A percentile compares a stretch with the other conserved stretches of the same genome.
phyloP scores from a whole-genome alignment of 441 rosid genomes.

The Dalechampia spathulata region DNA sequence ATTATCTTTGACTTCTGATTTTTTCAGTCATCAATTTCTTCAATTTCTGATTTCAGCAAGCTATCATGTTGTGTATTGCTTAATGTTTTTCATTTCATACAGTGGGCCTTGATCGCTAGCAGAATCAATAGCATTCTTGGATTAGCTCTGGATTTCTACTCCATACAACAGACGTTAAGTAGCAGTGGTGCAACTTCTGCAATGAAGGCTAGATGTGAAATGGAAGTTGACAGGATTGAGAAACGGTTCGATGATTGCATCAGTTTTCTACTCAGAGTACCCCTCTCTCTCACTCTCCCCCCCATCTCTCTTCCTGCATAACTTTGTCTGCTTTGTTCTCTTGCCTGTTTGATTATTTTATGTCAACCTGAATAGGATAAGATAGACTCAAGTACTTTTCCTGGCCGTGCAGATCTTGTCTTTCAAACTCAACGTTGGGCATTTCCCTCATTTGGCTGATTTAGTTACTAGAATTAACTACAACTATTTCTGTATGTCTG shows the following conservation, averaged over 20 bases:
- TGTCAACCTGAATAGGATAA: no score
- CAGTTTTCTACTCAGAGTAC: conserved; percentile 85
- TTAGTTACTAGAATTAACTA: conserved; percentile 88
- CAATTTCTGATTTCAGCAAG: conserved; percentile 7
- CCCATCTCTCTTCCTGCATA: neutral
- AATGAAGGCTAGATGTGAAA: conserved; percentile 73
- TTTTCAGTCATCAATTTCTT: conserved; percentile 5
- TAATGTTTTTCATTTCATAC: conserved; percentile 13
- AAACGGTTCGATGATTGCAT: conserved; percentile 90
- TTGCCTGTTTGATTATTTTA: neutral
- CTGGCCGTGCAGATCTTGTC: conserved; percentile 54
- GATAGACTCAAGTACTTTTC: neutral
- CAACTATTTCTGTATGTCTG: conserved; percentile 93
- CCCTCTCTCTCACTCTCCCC: neutral
- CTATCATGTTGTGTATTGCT: conserved; percentile 3
- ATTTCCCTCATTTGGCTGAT: conserved; percentile 92
- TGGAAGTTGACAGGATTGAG: conserved; percentile 75
- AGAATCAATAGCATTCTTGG: conserved; percentile 83
- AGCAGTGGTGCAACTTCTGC: conserved; percentile 76
- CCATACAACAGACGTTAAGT: conserved; percentile 74
- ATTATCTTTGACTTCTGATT: conserved; percentile 9
- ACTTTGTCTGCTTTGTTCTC: neutral
- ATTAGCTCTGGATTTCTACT: conserved; percentile 85
- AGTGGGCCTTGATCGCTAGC: conserved; percentile 94
- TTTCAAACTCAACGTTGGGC: conserved; percentile 79